phyloP scores from a whole-genome alignment of 2,329 filamentous ascomycete species.

The Herpotrichia juniperi region DNA sequence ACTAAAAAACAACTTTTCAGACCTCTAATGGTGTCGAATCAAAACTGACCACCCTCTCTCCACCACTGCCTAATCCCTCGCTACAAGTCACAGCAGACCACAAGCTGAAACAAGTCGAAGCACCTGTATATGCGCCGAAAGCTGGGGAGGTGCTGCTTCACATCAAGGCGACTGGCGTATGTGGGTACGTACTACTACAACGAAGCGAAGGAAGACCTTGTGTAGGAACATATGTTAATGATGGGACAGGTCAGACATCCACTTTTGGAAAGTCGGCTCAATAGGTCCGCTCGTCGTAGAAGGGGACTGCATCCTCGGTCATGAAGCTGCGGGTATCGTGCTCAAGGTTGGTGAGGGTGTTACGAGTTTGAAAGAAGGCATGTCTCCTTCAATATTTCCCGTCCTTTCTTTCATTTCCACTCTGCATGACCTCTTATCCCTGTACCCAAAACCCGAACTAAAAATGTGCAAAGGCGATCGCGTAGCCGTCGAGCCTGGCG shows the following conservation, averaged over 20 bases:
- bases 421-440: no score
- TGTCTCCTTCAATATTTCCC: not conserved
- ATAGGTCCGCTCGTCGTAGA: constrained; percentile 69
- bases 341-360: constrained; percentile 63
- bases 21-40: constrained; percentile 15
- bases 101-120: constrained; percentile 61
- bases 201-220: not conserved
- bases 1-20: constrained; percentile 16
- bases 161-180: constrained; percentile 68
- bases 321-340: constrained; percentile 68
- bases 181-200: constrained; percentile 57
- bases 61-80: constrained; percentile 57
- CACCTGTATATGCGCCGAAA: constrained; percentile 61
- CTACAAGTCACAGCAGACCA: constrained; percentile 67
- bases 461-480: constrained; percentile 36
- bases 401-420: no score
- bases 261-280: constrained; percentile 70
- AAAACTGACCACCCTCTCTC: constrained; percentile 20
- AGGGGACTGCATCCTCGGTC: constrained; percentile 69
- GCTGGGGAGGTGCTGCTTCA: constrained; percentile 64
- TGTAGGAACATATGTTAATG: constrained; percentile 1
- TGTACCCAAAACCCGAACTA: not conserved
- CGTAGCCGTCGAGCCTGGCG: constrained; percentile 34
- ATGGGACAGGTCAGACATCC: constrained; percentile 64
- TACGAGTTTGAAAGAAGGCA: constrained; percentile 55